These are phyloP conservation scores for Penicillium antarcticum DNA, from an alignment of 495 filamentous ascomycete species.

Conservation along the genomic window DNA sequence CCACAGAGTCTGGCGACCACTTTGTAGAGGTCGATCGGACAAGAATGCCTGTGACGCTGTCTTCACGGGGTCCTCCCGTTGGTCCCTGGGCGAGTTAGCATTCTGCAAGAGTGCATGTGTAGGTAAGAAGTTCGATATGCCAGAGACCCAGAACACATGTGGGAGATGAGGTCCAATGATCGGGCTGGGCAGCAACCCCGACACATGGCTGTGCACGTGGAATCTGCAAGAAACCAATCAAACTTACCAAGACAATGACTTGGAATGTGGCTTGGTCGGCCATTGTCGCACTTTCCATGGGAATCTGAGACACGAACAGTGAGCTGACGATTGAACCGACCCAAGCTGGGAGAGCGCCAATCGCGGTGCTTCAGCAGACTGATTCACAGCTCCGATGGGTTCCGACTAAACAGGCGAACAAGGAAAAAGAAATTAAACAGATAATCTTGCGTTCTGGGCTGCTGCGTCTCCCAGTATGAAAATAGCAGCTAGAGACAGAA, in stretches of 20 bases:
- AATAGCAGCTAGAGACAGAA: too few species aligned
- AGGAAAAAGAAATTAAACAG: not conserved
- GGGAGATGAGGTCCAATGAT: not conserved
- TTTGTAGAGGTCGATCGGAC: slow-evolving; percentile 73
- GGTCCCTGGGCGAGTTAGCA: slow-evolving; percentile 66
- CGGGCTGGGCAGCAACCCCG: not conserved
- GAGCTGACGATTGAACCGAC: not conserved
- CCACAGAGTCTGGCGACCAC: slow-evolving; percentile 75
- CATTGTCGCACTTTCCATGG: slow-evolving; percentile 9
- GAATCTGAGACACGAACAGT: slow-evolving; percentile 7
- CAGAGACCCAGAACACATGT: slow-evolving; percentile 9
- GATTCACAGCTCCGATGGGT: not conserved
- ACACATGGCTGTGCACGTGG: slow-evolving; percentile 7
- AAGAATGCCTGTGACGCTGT: slow-evolving; percentile 83
- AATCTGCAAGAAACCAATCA: slow-evolving; percentile 1
- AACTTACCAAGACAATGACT: slow-evolving; percentile 76
- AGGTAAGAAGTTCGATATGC: slow-evolving; percentile 16
- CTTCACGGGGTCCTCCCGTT: slow-evolving; percentile 85
- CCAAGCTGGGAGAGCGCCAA: not conserved
- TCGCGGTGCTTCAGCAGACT: not conserved
- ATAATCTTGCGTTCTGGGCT: slow-evolving; percentile 7
- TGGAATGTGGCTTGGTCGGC: slow-evolving; percentile 56
- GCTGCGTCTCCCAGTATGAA: not conserved
- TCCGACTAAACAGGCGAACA: not conserved
- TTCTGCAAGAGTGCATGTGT: not conserved